A percentile compares a stretch with the other conserved stretches of the same genome.
These are phyloP conservation scores for Solanum peruvianum DNA, from an alignment of 257 asterid genomes.

Conservation along the genomic window DNA sequence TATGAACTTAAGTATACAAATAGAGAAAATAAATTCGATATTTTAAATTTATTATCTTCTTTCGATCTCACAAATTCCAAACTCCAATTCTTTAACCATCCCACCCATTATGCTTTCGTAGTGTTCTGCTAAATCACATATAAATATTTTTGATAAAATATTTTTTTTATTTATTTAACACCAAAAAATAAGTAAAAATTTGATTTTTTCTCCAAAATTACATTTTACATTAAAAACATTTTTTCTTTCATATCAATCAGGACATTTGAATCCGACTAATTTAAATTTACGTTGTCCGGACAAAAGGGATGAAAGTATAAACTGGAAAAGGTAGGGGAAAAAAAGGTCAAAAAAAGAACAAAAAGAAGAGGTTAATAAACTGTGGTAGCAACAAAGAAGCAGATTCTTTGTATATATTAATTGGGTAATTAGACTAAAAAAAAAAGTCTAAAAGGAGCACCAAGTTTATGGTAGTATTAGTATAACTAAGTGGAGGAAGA, in stretches of 20 bases:
- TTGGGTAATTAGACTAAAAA: not conserved
- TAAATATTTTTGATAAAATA: not conserved
- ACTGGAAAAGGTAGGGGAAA: not conserved
- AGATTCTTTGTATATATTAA: not conserved
- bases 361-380: not conserved
- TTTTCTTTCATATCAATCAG: too few species aligned
- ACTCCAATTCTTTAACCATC: too few species aligned
- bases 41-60: not conserved
- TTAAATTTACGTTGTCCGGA: fast-evolving
- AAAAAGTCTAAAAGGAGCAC: constrained; percentile 1
- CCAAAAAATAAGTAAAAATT: too few species aligned
- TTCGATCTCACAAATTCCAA: not conserved
- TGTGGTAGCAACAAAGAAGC: not conserved
- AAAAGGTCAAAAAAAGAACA: not conserved
- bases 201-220: too few species aligned
- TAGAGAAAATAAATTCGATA: not conserved
- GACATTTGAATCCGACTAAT: fast-evolving
- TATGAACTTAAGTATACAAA: not conserved
- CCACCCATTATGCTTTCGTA: not conserved
- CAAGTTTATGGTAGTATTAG: not conserved
- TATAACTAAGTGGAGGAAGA: not conserved
- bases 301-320: not conserved
- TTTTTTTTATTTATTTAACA: not conserved
- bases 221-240: too few species aligned
- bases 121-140: not conserved